Conservation (phyloP, 2,329 filamentous ascomycete species). For the Exserohilum turcica region DNA sequence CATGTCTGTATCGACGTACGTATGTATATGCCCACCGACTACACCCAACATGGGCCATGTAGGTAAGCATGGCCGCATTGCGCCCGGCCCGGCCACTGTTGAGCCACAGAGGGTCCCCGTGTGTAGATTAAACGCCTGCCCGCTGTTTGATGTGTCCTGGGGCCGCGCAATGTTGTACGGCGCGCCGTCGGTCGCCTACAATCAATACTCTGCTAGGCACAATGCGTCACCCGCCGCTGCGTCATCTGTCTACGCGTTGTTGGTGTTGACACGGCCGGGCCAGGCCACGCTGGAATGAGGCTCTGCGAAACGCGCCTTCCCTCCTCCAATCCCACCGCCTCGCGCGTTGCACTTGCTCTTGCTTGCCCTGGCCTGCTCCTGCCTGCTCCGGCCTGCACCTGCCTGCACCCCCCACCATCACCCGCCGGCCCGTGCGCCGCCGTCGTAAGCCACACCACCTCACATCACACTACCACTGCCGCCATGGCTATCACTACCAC, state of each 20-base stretch:
- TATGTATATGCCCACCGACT: too few species aligned
- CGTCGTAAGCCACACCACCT: background rate
- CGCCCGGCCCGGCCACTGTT: background rate
- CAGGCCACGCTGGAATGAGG: slow-evolving; percentile 1
- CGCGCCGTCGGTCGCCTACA: too few species aligned
- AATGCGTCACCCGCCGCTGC: background rate
- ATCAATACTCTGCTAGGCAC: too few species aligned
- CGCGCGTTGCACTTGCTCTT: too few species aligned
- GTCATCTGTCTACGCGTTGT: slow-evolving; percentile 8
- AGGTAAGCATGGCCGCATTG: background rate
- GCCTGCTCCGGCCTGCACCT: too few species aligned
- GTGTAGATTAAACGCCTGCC: slow-evolving; percentile 10
- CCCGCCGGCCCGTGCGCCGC: background rate
- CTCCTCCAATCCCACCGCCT: too few species aligned
- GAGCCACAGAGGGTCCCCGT: slow-evolving; percentile 10
- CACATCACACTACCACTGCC: background rate
- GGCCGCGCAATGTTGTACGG: slow-evolving; percentile 11
- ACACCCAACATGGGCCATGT: too few species aligned
- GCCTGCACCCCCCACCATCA: background rate
- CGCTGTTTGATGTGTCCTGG: slow-evolving; percentile 7
- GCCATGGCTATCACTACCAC: too few species aligned
- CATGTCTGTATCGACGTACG: too few species aligned
- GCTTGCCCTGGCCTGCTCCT: too few species aligned
- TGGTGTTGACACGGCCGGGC: background rate
- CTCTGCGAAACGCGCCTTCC: background rate